Evolutionary conservation across 2,329 filamentous ascomycete genomes (phyloP).

Genomic region (Apiospora aurea): DNA sequence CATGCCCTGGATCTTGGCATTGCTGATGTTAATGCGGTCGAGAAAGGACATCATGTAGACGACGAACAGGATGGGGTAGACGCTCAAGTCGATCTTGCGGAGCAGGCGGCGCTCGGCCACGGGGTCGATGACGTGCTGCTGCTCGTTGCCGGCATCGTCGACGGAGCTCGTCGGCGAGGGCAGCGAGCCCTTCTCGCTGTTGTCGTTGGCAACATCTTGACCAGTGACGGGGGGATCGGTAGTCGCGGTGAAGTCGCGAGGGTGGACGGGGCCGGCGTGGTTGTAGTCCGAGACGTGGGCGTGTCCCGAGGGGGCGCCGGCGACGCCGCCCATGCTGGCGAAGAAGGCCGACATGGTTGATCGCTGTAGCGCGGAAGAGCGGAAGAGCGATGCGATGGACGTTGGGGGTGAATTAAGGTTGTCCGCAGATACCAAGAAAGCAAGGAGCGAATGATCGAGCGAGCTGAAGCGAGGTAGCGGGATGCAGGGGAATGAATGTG

Average conservation of each 20-base stretch:
- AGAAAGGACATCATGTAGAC: constrained; percentile 52
- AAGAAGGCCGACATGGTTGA: neutral
- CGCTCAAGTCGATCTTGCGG: constrained; percentile 49
- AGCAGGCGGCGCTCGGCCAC: constrained; percentile 46
- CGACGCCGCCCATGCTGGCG: neutral
- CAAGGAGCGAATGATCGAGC: constrained; percentile 7
- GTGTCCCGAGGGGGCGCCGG: neutral
- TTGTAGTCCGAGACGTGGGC: neutral
- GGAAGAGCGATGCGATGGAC: neutral
- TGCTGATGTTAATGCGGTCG: constrained; percentile 56
- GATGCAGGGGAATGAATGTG: neutral
- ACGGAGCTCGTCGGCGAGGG: neutral
- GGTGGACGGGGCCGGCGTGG: neutral
- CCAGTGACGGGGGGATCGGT: neutral
- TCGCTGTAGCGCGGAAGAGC: neutral
- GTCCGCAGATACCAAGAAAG: neutral
- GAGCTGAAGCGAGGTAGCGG: neutral
- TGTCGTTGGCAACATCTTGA: neutral
- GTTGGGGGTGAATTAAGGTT: neutral
- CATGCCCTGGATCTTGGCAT: constrained; percentile 54
- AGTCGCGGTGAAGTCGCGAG: neutral
- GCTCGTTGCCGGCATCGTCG: neutral
- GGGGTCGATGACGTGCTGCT: constrained; percentile 35
- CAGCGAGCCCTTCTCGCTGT: neutral
- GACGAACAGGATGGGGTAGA: constrained; percentile 50